These are phyloP conservation scores for Salix purpurea DNA, from an alignment of 345 rosid genomes.

Conservation along the genomic window DNA sequence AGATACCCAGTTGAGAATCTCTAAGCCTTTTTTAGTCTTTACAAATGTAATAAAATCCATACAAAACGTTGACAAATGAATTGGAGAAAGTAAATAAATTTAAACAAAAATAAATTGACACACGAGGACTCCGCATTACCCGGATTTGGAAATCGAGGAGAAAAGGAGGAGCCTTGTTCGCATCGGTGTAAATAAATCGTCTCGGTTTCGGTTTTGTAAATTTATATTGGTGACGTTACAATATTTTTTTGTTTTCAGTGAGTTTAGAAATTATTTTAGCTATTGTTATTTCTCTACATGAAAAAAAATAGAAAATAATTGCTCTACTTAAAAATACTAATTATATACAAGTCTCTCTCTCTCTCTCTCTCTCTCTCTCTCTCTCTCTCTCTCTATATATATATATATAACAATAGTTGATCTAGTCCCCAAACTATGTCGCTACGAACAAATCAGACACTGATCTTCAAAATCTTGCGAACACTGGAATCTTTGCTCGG, in stretches of 20 bases:
- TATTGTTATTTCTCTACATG: background rate
- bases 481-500: background rate
- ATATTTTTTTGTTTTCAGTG: background rate
- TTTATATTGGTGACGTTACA: background rate
- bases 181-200: slow-evolving; percentile 10
- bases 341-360: too few species aligned
- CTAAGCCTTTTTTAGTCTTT: slow-evolving; percentile 9
- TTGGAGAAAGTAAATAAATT: background rate
- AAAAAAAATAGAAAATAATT: background rate
- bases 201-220: background rate
- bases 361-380: background rate
- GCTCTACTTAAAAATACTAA: background rate
- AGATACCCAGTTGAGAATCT: slow-evolving; percentile 29
- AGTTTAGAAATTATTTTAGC: background rate
- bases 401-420: background rate
- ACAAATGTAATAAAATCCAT: background rate
- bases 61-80: background rate
- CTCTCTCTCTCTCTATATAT: background rate
- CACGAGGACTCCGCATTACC: slow-evolving; percentile 24
- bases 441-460: background rate
- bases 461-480: background rate
- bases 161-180: slow-evolving; percentile 14
- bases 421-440: background rate
- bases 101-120: background rate
- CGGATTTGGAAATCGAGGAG: slow-evolving; percentile 20